Evolutionary conservation across 2,329 filamentous ascomycete genomes (phyloP).

Genomic region (Epichloe festucae): DNA sequence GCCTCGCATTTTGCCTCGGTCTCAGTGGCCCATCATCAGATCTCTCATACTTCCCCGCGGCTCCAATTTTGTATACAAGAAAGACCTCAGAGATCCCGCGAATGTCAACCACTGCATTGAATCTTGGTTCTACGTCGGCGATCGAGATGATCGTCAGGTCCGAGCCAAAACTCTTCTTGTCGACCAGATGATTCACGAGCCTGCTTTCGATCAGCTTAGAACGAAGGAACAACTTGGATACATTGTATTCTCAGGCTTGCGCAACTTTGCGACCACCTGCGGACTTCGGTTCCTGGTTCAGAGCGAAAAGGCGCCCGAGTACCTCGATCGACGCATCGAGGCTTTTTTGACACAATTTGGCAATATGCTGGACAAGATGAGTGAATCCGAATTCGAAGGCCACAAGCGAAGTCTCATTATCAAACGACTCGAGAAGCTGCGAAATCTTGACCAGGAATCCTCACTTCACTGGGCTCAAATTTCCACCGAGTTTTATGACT

Average conservation of each 20-base stretch:
- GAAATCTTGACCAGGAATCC: slow-evolving; percentile 81
- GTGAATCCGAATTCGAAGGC: slow-evolving; percentile 70
- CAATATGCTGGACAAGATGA: slow-evolving; percentile 59
- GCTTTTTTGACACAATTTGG: slow-evolving; percentile 62
- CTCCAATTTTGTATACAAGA: slow-evolving; percentile 73
- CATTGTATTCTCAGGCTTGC: slow-evolving; percentile 75
- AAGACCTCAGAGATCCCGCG: slow-evolving; percentile 67
- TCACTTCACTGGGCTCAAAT: slow-evolving; percentile 77
- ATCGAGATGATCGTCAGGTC: slow-evolving; percentile 52
- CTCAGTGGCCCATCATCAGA: slow-evolving; percentile 68
- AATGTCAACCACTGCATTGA: slow-evolving; percentile 86
- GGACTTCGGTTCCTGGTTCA: slow-evolving; percentile 87
- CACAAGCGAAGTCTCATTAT: slow-evolving; percentile 85
- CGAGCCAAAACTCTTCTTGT: slow-evolving; percentile 71
- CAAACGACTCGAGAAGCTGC: slow-evolving; percentile 78
- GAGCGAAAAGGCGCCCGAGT: slow-evolving; percentile 73
- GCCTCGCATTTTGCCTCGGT: slow-evolving; percentile 57
- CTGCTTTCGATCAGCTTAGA: slow-evolving; percentile 83
- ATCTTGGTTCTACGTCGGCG: slow-evolving; percentile 60
- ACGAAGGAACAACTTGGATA: slow-evolving; percentile 98
- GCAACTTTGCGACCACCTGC: slow-evolving; percentile 61
- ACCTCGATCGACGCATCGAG: slow-evolving; percentile 79
- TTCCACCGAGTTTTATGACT: slow-evolving; percentile 76
- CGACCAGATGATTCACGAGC: slow-evolving; percentile 84
- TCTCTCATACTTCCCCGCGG: slow-evolving; percentile 67